Evolutionary conservation across 495 filamentous ascomycete genomes (phyloP).

Genomic region (Aspergillus incahuasiensis): DNA sequence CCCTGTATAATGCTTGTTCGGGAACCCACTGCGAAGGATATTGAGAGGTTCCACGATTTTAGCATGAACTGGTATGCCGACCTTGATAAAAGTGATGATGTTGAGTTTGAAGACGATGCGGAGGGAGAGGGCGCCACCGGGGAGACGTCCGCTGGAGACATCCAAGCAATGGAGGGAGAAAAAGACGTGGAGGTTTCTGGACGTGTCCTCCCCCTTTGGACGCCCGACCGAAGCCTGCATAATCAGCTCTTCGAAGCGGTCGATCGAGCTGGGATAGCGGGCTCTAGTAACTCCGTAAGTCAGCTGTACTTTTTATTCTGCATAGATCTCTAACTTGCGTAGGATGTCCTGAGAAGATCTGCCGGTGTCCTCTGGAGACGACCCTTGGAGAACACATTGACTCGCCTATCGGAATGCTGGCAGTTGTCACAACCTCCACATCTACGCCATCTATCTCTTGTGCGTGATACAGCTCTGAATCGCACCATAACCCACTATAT

Average conservation of each 20-base stretch:
- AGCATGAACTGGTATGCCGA: slow-evolving; percentile 24
- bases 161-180: slow-evolving; percentile 24
- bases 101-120: slow-evolving; percentile 36
- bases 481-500: slow-evolving; percentile 52
- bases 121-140: slow-evolving; percentile 27
- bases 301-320: not conserved
- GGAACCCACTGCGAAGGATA: slow-evolving; percentile 64
- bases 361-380: slow-evolving; percentile 54
- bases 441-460: slow-evolving; percentile 57
- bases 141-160: slow-evolving; percentile 17
- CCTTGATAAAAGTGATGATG: slow-evolving; percentile 37
- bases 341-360: slow-evolving; percentile 45
- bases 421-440: slow-evolving; percentile 58
- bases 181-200: slow-evolving; percentile 30
- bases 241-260: slow-evolving; percentile 55
- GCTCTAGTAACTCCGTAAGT: slow-evolving; percentile 49
- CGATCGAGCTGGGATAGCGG: slow-evolving; percentile 44
- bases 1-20: slow-evolving; percentile 69
- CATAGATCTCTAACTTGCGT: slow-evolving; percentile 6
- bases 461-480: slow-evolving; percentile 54
- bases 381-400: slow-evolving; percentile 53
- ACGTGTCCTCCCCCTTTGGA: slow-evolving; percentile 51
- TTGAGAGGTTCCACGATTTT: slow-evolving; percentile 50
- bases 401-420: slow-evolving; percentile 55
- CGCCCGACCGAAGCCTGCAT: slow-evolving; percentile 42